Base-by-base conservation (phyloP, 2,329 filamentous ascomycete genomes). In the Laburnicola sp. region DNA sequence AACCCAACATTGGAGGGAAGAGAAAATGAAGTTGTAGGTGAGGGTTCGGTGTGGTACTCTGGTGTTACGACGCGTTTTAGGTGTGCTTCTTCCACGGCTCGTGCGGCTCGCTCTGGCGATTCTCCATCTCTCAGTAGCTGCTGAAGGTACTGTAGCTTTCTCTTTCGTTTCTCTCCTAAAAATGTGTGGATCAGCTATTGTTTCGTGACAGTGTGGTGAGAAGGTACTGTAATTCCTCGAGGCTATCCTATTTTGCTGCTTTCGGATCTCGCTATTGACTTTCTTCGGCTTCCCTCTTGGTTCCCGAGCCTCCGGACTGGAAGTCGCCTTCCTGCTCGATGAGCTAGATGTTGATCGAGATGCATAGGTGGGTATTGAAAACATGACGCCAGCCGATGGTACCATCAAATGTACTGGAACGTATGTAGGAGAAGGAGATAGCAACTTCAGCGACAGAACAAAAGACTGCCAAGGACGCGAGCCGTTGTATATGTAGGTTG, bases 191-290 rank as follows among this genome's bases (percentile, higher is more conserved):
- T 62, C 42, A 64, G 59, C n/a, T 25, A n/a, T 22, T n/a, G 23
- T 28, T 2, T 6, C 7, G 23, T 32, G 4, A 32, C 9, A n/a
- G 22, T 6, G 9, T 26, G 25, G 11, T 10, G 27, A 11, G 9
- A 32, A 59, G 67, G 27, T 60, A 71, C 69, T 60, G 51, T 72
- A 72, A 34, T 72, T 72, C 21, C 68, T 65, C 16, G 69, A 72
- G 28, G 69, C 69, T 59, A 71, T 70, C 45, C 69, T 63, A 32
- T 72, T 72, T 47, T 72, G 69, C 46, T 69, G 68, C 51, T 72
- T 72, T 22, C 69, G 64, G 51, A 65, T 59, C 53, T 72, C 69
- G 53, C 69, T 72, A 42, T 72, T 71, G 41, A 58, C 61, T 40
- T 71, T 72, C 51, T 64, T 66, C 1, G 66, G 65, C 44, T 66